Evolutionary conservation across 495 filamentous ascomycete genomes (phyloP), one percentile per base, ranked within the genome.

Genomic region (Staphylotrichum tortipilum): DNA sequence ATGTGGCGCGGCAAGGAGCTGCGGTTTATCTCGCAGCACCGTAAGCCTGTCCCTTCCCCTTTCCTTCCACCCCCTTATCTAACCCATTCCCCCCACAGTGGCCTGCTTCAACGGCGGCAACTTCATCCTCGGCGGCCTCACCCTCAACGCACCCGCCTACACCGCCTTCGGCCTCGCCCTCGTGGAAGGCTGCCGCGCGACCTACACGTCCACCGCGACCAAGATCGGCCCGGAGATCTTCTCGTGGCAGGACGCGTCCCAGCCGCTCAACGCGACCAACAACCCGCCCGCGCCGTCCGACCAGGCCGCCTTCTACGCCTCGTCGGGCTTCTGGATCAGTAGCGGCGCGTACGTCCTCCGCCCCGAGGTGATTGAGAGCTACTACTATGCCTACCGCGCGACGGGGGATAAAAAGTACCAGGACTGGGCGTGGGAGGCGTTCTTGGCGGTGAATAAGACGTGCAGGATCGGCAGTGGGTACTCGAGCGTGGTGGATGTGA

Each of bases 41-140:
- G 68, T 72, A 55, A 62, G 62, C 61, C 15, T n/a, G n/a, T 17
- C 24, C n/a, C 30, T 17, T 36, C 7, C 7, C 31, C 21, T 29
- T 46, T 43, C 21, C n/a, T 29, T 46, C 24, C 42, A 7, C 23
- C 31, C 43, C 14, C 38, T n/a, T 9, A 39, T 28, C 19, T 17
- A 14, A 17, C 22, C 7, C 9, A 18, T 33, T n/a, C 40, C 12
- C 9, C 17, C 14, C 10, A 1, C 10, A 68, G 66, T 89, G 43
- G 83, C 87, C 19, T 92, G 89, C 64, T 95, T 95, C 60, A 78
- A 83, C 47, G 88, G 86, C 17, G 89, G 89, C 3, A 94, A 83
- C 66, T 89, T 94, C 68, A 78, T 94, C 49, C 77, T 95, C 15
- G 89, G 86, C n/a, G 89, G 88, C 1, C 73, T 83, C 0, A 80